phyloP scores from a whole-genome alignment of 192 early-diverging fungal genomes.

The Jimgerdemannia lactiflua region DNA sequence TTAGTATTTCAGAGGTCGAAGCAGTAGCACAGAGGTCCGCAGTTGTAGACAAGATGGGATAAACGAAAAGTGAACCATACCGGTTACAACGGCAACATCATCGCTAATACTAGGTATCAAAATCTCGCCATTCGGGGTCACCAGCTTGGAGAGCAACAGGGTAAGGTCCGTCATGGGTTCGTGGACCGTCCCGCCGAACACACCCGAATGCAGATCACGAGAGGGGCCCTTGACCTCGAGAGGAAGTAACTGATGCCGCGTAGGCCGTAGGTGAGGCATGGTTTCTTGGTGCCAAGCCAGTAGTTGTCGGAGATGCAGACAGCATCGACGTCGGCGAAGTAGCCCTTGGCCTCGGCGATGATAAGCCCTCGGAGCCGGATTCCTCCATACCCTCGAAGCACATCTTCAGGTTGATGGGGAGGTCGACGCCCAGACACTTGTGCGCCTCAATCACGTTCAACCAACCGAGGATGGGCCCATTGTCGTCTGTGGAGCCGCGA shows the following conservation, averaged over 20 bases:
- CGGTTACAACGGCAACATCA: slow-evolving; percentile 81
- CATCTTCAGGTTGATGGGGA: slow-evolving; percentile 96
- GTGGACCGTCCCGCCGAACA: slow-evolving; percentile 92
- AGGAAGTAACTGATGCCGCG: slow-evolving; percentile 72
- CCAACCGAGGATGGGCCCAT: slow-evolving; percentile 98
- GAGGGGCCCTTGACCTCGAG: slow-evolving; percentile 31
- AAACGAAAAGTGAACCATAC: slow-evolving; percentile 20
- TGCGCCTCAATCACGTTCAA: slow-evolving; percentile 94
- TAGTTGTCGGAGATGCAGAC: slow-evolving; percentile 99
- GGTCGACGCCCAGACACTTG: slow-evolving; percentile 83
- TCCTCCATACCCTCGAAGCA: slow-evolving; percentile 97
- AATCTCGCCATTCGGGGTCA: slow-evolving; percentile 83
- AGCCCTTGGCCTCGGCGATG: slow-evolving; percentile 77
- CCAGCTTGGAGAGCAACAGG: slow-evolving; percentile 79
- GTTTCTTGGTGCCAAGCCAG: slow-evolving; percentile 95
- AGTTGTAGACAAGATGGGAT: neutral
- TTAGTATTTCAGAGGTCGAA: too few relatives aligned
- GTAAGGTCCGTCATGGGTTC: slow-evolving; percentile 98
- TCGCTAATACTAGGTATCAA: slow-evolving; percentile 91
- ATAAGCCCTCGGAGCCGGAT: slow-evolving; percentile 92
- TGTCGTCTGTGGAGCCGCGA: slow-evolving; percentile 96
- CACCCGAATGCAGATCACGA: slow-evolving; percentile 92
- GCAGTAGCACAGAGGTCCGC: too few relatives aligned
- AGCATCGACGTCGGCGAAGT: slow-evolving; percentile 90
- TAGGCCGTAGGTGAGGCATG: slow-evolving; percentile 97